Conservation (phyloP, 1,284 basidiomycete genomes). For the Uromyces viciae-fabae region DNA sequence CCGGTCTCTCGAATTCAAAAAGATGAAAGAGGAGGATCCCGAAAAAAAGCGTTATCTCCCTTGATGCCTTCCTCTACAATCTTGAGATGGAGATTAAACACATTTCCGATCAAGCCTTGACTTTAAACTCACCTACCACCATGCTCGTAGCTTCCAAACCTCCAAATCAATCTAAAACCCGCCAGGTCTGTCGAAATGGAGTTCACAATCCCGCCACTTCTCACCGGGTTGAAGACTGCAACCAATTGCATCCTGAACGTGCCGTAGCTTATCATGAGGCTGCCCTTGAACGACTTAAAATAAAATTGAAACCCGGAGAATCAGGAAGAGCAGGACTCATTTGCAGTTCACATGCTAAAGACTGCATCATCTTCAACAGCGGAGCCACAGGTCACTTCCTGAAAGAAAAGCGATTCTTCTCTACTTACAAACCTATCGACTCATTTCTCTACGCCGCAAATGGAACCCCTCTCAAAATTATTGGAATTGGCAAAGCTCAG, state of each 20-base stretch:
- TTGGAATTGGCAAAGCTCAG: neutral
- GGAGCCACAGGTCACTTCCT: neutral
- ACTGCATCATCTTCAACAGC: neutral
- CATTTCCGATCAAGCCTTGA: neutral
- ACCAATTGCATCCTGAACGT: neutral
- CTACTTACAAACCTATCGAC: neutral
- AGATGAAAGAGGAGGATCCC: neutral
- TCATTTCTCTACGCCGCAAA: neutral
- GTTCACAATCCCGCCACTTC: neutral
- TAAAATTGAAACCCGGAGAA: neutral
- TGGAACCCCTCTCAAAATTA: neutral
- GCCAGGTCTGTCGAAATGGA: neutral
- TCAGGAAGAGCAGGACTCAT: neutral
- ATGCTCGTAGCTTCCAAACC: neutral
- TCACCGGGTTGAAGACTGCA: neutral
- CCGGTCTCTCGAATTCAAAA: neutral
- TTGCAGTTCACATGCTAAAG: neutral
- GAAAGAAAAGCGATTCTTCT: neutral
- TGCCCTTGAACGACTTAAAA: neutral
- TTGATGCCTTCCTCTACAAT: neutral
- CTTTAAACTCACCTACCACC: neutral
- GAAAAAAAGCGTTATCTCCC: neutral
- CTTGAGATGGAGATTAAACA: neutral
- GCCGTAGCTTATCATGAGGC: neutral
- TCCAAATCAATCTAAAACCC: neutral